phyloP scores from a whole-genome alignment of 768 basidiomycete species.

The Rhodotorula graminis region DNA sequence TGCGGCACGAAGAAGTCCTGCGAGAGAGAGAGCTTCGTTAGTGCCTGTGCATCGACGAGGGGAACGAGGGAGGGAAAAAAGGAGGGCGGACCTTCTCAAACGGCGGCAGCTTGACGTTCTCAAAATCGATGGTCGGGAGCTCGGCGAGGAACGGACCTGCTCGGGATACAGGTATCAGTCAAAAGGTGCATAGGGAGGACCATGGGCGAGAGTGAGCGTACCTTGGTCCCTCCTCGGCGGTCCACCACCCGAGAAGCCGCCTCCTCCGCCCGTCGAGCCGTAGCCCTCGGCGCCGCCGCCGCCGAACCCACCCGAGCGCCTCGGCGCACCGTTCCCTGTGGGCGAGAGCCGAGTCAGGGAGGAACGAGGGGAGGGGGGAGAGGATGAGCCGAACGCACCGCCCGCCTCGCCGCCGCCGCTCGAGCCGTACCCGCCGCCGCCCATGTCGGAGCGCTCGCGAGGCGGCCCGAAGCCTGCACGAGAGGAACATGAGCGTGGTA shows the following conservation, averaged over 20 bases:
- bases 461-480: background rate
- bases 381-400: too few species aligned
- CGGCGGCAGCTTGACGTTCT: background rate
- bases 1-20: conserved; percentile 56
- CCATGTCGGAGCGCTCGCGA: too few species aligned
- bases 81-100: background rate
- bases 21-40: background rate
- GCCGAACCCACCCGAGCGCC: background rate
- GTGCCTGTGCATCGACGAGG: background rate
- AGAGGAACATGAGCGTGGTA: background rate
- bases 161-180: too few species aligned
- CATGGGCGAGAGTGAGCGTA: background rate
- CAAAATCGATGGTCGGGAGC: background rate
- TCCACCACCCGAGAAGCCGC: background rate
- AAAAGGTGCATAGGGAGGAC: too few species aligned
- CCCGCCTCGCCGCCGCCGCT: too few species aligned
- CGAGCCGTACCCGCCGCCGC: too few species aligned
- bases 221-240: background rate
- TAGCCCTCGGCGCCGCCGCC: background rate
- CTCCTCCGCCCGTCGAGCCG: background rate
- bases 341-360: too few species aligned
- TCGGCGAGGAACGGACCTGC: background rate
- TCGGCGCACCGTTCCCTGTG: background rate
- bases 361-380: too few species aligned
- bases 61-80: background rate